phyloP scores from a whole-genome alignment of 2,329 filamentous ascomycete genomes.

The Sarocladium kiliense region DNA sequence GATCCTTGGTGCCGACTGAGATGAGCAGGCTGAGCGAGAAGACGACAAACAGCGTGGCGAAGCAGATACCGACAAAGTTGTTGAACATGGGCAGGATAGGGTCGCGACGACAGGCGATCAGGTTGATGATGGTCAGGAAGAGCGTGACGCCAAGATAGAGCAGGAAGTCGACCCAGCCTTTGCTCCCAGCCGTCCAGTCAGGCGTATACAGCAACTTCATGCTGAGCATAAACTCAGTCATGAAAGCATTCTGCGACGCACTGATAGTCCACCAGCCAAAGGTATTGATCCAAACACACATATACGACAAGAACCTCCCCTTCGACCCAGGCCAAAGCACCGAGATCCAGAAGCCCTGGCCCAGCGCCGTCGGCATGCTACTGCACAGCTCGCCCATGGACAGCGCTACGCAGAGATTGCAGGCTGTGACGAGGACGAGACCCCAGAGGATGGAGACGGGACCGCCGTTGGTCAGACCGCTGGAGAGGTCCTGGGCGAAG shows the following conservation, averaged over 20 bases:
- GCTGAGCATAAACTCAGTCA: slow-evolving; percentile 43
- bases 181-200: slow-evolving; percentile 29
- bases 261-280: slow-evolving; percentile 49
- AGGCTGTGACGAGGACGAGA: slow-evolving; percentile 37
- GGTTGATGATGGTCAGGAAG: slow-evolving; percentile 36
- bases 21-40: slow-evolving; percentile 40
- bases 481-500: slow-evolving; percentile 34
- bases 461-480: slow-evolving; percentile 40
- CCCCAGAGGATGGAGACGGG: slow-evolving; percentile 43
- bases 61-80: slow-evolving; percentile 42
- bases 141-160: slow-evolving; percentile 41
- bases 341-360: slow-evolving; percentile 43
- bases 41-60: slow-evolving; percentile 38
- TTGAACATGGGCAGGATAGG: slow-evolving; percentile 34
- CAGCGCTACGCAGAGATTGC: slow-evolving; percentile 40
- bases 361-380: slow-evolving; percentile 47
- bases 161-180: slow-evolving; percentile 42
- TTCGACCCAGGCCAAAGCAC: slow-evolving; percentile 21
- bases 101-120: slow-evolving; percentile 33
- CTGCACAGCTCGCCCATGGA: slow-evolving; percentile 44
- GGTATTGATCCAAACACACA: slow-evolving; percentile 49
- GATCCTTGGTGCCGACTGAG: slow-evolving; percentile 34
- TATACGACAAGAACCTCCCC: slow-evolving; percentile 40
- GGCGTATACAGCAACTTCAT: slow-evolving; percentile 41
- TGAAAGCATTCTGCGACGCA: slow-evolving; percentile 43